phyloP scores from a whole-genome alignment of 2,329 filamentous ascomycete species.

The Setomelanomma holmii region DNA sequence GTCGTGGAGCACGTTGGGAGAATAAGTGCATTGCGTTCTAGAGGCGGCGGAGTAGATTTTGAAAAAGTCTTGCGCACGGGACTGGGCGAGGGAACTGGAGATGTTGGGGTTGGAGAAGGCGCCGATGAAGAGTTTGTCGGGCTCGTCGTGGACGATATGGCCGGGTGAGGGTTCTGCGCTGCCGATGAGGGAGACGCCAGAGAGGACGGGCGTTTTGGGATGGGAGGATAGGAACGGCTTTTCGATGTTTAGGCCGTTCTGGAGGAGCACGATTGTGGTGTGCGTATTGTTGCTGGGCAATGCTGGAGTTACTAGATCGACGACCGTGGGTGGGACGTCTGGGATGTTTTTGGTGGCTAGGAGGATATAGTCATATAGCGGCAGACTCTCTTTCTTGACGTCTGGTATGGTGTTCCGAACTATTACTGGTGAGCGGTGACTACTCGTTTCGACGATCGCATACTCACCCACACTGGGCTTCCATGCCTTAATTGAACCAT shows the following conservation, averaged over 20 bases:
- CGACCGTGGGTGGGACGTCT: constrained; percentile 58
- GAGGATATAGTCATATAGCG: constrained; percentile 63
- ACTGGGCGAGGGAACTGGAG: constrained; percentile 21
- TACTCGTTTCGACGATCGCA: too few species aligned
- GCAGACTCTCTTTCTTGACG: constrained; percentile 41
- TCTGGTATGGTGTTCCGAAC: constrained; percentile 60
- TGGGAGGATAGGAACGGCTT: constrained; percentile 59
- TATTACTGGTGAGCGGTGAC: constrained; percentile 16
- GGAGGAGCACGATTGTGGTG: constrained; percentile 64
- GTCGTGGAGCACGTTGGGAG: constrained; percentile 52
- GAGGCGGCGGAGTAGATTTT: constrained; percentile 56
- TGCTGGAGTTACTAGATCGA: constrained; percentile 60
- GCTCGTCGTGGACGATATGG: constrained; percentile 60
- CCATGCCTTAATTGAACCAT: constrained; percentile 60
- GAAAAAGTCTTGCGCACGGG: constrained; percentile 54
- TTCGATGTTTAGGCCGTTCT: constrained; percentile 71
- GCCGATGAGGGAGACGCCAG: constrained; percentile 61
- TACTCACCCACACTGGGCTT: constrained; percentile 53
- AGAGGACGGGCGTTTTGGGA: constrained; percentile 61
- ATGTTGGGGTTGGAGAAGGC: constrained; percentile 54
- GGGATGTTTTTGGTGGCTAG: constrained; percentile 66
- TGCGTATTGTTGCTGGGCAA: constrained; percentile 55
- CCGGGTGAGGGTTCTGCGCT: constrained; percentile 58
- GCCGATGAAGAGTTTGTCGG: constrained; percentile 60
- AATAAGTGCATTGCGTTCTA: constrained; percentile 53